phyloP scores from a whole-genome alignment of 2,329 filamentous ascomycete species.

The Fusarium dimerum region DNA sequence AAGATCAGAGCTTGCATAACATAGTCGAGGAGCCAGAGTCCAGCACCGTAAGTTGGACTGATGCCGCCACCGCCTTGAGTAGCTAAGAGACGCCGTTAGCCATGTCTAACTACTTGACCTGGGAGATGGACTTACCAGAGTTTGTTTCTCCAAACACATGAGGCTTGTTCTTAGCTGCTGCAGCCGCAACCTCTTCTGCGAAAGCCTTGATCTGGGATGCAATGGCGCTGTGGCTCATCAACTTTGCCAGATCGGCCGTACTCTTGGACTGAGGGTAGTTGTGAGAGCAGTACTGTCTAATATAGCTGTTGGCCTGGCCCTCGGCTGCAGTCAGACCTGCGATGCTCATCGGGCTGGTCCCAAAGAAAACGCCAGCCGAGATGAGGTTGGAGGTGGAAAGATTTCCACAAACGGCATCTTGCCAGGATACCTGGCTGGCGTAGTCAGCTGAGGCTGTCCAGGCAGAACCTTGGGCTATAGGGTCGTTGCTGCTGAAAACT shows the following conservation, averaged over 20 bases:
- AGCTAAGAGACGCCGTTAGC: slow-evolving; percentile 19
- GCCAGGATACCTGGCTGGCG: slow-evolving; percentile 35
- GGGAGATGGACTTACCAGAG: slow-evolving; percentile 24
- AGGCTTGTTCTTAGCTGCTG: slow-evolving; percentile 36
- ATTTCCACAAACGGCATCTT: slow-evolving; percentile 32
- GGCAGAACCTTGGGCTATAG: slow-evolving; percentile 23
- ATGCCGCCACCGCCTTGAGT: slow-evolving; percentile 41
- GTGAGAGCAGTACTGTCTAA: slow-evolving; percentile 46
- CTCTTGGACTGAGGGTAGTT: slow-evolving; percentile 43
- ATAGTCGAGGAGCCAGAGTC: slow-evolving; percentile 44
- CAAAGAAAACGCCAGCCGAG: slow-evolving; percentile 38
- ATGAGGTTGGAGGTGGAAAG: slow-evolving; percentile 30
- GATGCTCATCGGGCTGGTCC: slow-evolving; percentile 37
- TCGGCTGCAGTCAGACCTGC: slow-evolving; percentile 37
- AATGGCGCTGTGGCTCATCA: slow-evolving; percentile 46
- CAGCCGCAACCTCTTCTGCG: slow-evolving; percentile 38
- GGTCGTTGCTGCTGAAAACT: slow-evolving; percentile 17
- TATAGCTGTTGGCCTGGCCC: slow-evolving; percentile 37
- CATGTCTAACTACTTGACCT: too few relatives aligned
- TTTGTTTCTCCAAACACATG: slow-evolving; percentile 49
- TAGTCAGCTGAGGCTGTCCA: slow-evolving; percentile 37
- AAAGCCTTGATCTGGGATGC: slow-evolving; percentile 39
- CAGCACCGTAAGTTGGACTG: slow-evolving; percentile 42
- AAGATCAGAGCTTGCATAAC: slow-evolving; percentile 33
- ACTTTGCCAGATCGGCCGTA: slow-evolving; percentile 35